Conservation (phyloP, 2,329 filamentous ascomycete genomes). For the Fusarium heterosporum region DNA sequence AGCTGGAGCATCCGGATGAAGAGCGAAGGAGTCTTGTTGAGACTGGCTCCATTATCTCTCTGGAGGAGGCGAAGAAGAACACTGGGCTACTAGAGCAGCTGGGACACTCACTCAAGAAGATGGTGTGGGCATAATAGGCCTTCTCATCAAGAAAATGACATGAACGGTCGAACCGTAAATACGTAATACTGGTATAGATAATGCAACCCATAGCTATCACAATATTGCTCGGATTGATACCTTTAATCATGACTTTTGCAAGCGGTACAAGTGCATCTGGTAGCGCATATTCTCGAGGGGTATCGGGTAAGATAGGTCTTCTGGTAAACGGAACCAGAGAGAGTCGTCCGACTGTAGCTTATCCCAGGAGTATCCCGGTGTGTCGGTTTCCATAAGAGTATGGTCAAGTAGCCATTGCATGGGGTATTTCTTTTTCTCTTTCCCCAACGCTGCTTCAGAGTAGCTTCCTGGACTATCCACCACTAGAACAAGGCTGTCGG, state of each 20-base stretch:
- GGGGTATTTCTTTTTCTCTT: constrained; percentile 76
- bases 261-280: constrained; percentile 84
- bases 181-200: constrained; percentile 22
- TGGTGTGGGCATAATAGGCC: constrained; percentile 78
- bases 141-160: constrained; percentile 26
- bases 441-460: constrained; percentile 80
- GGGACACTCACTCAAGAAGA: constrained; percentile 90
- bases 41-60: constrained; percentile 79
- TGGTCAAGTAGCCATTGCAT: constrained; percentile 95
- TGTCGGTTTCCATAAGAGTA: constrained; percentile 68
- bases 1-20: constrained; percentile 56
- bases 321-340: constrained; percentile 82
- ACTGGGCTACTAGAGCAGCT: constrained; percentile 88
- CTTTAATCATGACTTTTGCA: constrained; percentile 43
- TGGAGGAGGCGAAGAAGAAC: constrained; percentile 86
- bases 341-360: constrained; percentile 82
- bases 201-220: constrained; percentile 36
- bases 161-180: constrained; percentile 13
- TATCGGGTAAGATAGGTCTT: constrained; percentile 80
- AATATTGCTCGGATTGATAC: constrained; percentile 10
- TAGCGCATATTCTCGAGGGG: constrained; percentile 94
- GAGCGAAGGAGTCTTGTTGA: constrained; percentile 63
- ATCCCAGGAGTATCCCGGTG: constrained; percentile 70
- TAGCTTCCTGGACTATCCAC: constrained; percentile 96
- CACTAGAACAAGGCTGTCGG: constrained; percentile 79